Base-by-base conservation (phyloP, 768 basidiomycete species). In the Hebeloma cylindrosporum region DNA sequence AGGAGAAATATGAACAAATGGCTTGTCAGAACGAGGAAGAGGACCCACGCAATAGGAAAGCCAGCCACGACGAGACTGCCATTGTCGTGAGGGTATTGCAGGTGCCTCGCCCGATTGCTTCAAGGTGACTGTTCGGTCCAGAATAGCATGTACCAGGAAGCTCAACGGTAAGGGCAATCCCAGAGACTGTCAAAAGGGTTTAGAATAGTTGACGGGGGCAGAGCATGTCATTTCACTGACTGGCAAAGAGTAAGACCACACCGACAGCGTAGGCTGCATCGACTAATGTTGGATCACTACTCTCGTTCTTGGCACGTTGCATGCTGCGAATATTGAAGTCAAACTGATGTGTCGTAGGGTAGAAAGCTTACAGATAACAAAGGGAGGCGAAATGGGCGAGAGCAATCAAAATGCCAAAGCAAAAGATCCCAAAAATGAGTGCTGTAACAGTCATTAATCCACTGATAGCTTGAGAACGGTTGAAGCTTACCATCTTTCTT, bases 351-450 rank as follows among this genome's bases (percentile, higher is more conserved):
- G 30, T 11, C 20, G 28, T 16, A 16, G 21, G 26, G 22, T 40
- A 18, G 30, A 8, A 14, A n/a, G 40, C 60, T 14, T 45, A 62
- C 63, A 65, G 44, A 50, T 58, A 65, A 39, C 56, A 60, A 11
- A 63, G 48, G 11, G 60, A 58, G 14, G 61, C 59, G 37, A 65
- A 63, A 21, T 60, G 59, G n/a, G 54, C 59, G 16, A 65, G 53
- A 32, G 61, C 54, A 29, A 61, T 47, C 23, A 65, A 26, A 17
- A 61, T 57, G 20, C 52, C 52, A 28, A 59, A 40, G 40, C 59
- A 61, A 11, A 60, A 45, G 13, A 63, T 51, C 5, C 61, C 60
- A 27, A 65, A 25, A n/a, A 32, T 23, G 14, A 26, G 14, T 27
- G 30, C 31, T 9, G 26, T n/a, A 39, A 26, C 2, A 3, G 4